Conservation (phyloP, 352 stramenopile genomes). For the Phytophthora melonis region DNA sequence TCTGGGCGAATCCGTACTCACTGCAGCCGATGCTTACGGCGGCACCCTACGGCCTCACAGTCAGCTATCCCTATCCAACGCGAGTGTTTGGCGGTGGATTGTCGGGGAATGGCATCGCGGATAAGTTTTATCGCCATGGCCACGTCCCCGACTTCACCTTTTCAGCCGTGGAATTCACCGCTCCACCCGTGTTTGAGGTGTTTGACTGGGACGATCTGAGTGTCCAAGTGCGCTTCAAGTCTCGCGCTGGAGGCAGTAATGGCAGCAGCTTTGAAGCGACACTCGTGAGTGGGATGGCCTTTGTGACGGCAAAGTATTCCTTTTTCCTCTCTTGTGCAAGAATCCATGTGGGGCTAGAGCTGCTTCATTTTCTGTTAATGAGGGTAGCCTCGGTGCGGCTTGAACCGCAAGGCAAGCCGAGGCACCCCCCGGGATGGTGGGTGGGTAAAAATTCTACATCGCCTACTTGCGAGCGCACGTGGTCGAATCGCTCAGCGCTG, state of each 20-base stretch:
- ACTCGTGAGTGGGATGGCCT: constrained; percentile 65
- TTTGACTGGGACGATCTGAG: constrained; percentile 47
- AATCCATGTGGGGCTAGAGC: too few species aligned
- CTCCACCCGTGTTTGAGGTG: constrained; percentile 31
- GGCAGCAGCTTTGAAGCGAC: constrained; percentile 25
- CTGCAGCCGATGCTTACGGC: constrained; percentile 33
- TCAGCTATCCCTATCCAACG: constrained; percentile 51
- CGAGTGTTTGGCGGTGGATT: constrained; percentile 41
- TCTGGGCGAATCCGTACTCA: constrained; percentile 65
- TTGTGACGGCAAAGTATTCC: constrained; percentile 47
- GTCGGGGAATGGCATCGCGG: constrained; percentile 39
- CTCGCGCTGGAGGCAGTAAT: constrained; percentile 18
- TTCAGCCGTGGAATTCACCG: constrained; percentile 47
- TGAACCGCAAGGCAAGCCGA: too few species aligned
- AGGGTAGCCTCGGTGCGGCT: too few species aligned
- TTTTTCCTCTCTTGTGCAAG: too few species aligned
- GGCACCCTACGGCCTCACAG: constrained; percentile 42
- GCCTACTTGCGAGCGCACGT: too few species aligned
- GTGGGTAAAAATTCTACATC: too few species aligned
- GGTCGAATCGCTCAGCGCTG: too few species aligned
- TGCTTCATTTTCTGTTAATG: too few species aligned
- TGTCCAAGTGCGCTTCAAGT: constrained; percentile 43
- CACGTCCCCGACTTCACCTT: constrained; percentile 48
- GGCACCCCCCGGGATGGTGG: too few species aligned
- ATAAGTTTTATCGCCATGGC: constrained; percentile 48